These are phyloP conservation scores for Pseudogymnoascus sp. DNA, from an alignment of 2,329 filamentous ascomycete species.

Conservation along the genomic window DNA sequence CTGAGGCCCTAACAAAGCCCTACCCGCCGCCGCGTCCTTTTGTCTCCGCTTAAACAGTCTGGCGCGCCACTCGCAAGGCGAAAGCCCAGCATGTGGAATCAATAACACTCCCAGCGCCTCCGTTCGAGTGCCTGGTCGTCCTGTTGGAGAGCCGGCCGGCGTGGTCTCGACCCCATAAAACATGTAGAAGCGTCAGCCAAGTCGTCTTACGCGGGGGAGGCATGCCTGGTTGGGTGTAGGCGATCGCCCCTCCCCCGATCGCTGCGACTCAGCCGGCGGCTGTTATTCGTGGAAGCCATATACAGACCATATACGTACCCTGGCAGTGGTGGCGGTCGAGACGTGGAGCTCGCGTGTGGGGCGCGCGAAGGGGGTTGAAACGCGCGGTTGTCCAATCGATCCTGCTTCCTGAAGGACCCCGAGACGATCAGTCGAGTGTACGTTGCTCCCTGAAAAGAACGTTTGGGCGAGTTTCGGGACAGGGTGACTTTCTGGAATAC, in stretches of 20 bases:
- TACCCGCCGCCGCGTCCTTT: slow-evolving; percentile 1
- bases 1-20: slow-evolving; percentile 1
- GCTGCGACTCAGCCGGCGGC: neutral
- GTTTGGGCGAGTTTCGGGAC: neutral
- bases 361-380: neutral
- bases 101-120: neutral
- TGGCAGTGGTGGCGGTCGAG: neutral
- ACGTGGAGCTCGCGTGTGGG: neutral
- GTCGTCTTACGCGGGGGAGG: slow-evolving; percentile 2
- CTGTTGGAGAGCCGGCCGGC: neutral
- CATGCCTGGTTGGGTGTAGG: neutral
- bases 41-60: neutral
- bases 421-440: neutral
- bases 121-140: slow-evolving; percentile 3
- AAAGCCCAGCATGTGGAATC: neutral
- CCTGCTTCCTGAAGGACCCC: neutral
- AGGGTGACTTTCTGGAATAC: slow-evolving; percentile 2
- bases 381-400: slow-evolving; percentile 10
- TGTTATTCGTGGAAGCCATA: neutral
- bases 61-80: neutral
- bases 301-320: slow-evolving; percentile 3
- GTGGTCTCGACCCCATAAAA: neutral
- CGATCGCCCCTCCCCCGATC: slow-evolving; percentile 4
- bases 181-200: slow-evolving; percentile 1
- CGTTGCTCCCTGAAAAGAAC: neutral